Percentiles rank a stretch among this genome's conserved stretches.
Conservation (phyloP, 2,329 filamentous ascomycete genomes). For the Fusarium verrucosum region DNA sequence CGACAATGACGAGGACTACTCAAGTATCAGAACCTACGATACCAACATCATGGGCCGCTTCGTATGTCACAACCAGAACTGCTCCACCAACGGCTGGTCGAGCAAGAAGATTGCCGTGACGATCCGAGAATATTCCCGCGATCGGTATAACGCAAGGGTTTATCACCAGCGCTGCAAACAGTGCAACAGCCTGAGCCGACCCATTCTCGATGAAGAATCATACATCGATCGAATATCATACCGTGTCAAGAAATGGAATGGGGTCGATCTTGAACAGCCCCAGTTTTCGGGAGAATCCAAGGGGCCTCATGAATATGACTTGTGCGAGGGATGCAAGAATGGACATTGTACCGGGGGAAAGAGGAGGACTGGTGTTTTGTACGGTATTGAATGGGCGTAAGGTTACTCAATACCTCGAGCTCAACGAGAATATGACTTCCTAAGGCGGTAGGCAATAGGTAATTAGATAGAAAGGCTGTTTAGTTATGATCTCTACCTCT, state of each 20-base stretch:
- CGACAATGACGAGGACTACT: conserved; percentile 27
- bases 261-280: conserved; percentile 33
- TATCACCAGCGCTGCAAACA: conserved; percentile 50
- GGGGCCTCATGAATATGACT: conserved; percentile 33
- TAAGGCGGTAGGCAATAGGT: too few relatives aligned
- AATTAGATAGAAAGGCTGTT: too few relatives aligned
- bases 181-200: conserved; percentile 44
- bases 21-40: conserved; percentile 33
- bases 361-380: too few relatives aligned
- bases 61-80: conserved; percentile 43
- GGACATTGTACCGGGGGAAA: conserved; percentile 40
- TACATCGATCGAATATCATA: conserved; percentile 51
- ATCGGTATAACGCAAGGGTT: conserved; percentile 50
- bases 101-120: conserved; percentile 49
- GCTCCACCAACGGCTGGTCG: conserved; percentile 40
- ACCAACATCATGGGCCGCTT: conserved; percentile 50
- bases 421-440: not conserved
- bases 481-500: too few relatives aligned
- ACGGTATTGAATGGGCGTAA: not conserved
- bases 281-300: not conserved
- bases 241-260: conserved; percentile 51
- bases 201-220: conserved; percentile 41
- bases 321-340: conserved; percentile 52
- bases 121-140: conserved; percentile 45
- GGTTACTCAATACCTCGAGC: not conserved